These are phyloP conservation scores for Tricholomella constricta DNA, from an alignment of 768 basidiomycete species.

Conservation along the genomic window DNA sequence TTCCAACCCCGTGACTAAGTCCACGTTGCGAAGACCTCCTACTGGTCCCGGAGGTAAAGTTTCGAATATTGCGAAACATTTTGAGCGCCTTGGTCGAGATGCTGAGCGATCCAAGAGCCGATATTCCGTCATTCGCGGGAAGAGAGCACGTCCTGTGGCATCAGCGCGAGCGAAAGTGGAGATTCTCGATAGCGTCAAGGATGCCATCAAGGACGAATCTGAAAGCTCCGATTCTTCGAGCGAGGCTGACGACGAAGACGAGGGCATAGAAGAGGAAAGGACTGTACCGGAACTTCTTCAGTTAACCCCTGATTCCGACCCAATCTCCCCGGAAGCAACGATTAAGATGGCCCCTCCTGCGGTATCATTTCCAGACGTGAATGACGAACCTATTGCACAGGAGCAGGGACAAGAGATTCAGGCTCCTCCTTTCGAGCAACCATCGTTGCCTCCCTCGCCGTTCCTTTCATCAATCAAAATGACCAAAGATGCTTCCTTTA, in stretches of 20 bases:
- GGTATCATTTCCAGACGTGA: constrained; percentile 12
- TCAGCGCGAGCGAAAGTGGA: constrained; percentile 87
- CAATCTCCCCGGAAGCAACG: constrained; percentile 22
- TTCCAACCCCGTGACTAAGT: constrained; percentile 44
- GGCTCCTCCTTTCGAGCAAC: constrained; percentile 27
- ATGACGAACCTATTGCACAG: constrained; percentile 1
- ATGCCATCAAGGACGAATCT: constrained; percentile 85
- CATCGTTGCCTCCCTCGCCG: constrained; percentile 62
- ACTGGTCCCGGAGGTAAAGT: constrained; percentile 67
- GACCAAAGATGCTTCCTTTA: constrained; percentile 39
- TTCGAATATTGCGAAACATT: constrained; percentile 86
- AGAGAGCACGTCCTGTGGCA: constrained; percentile 87
- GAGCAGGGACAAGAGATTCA: constrained; percentile 12
- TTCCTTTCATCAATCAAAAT: constrained; percentile 41
- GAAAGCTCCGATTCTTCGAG: constrained; percentile 68
- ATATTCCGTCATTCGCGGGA: constrained; percentile 85
- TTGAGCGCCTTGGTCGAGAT: constrained; percentile 80
- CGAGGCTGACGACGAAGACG: constrained; percentile 58
- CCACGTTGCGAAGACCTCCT: constrained; percentile 55
- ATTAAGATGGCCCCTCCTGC: constrained; percentile 28
- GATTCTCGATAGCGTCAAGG: constrained; percentile 85
- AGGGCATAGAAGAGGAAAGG: constrained; percentile 47
- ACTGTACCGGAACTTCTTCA: constrained; percentile 26
- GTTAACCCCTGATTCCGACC: constrained; percentile 30
- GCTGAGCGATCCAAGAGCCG: constrained; percentile 73